Percentiles rank a stretch among this genome's conserved stretches.
phyloP scores from a whole-genome alignment of 2,329 filamentous ascomycete species.

The Diplodia intermedia region DNA sequence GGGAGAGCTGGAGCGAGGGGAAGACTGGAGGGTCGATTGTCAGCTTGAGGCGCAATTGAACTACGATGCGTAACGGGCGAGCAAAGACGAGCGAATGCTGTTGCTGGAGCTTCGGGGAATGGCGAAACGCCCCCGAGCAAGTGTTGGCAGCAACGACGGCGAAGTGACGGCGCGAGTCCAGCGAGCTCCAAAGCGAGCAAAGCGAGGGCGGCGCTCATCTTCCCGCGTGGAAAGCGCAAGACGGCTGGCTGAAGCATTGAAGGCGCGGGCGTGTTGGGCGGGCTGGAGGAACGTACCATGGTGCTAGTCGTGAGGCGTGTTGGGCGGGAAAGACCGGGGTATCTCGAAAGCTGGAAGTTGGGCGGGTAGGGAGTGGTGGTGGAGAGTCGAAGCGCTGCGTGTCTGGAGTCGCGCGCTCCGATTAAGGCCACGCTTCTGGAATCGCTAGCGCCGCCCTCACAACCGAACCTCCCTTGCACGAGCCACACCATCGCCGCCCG shows the following conservation, averaged over 20 bases:
- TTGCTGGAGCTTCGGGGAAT: too few species aligned
- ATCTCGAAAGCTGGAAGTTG: conserved; percentile 24
- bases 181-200: not conserved
- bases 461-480: conserved; percentile 8
- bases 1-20: conserved; percentile 48
- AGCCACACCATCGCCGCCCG: conserved; percentile 10
- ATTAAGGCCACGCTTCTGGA: conserved; percentile 32
- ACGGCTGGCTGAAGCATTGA: not conserved
- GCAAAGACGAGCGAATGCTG: not conserved
- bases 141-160: not conserved
- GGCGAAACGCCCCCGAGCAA: not conserved
- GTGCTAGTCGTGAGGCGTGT: conserved; percentile 14
- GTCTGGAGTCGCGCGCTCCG: conserved; percentile 21
- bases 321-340: conserved; percentile 12
- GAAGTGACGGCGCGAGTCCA: conserved; percentile 1
- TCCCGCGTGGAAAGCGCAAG: conserved; percentile 7
- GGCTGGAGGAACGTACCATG: conserved; percentile 12
- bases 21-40: conserved; percentile 39
- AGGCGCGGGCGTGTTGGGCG: not conserved
- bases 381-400: conserved; percentile 26
- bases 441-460: conserved; percentile 23
- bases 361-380: conserved; percentile 17
- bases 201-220: conserved; percentile 9
- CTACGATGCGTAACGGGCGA: not conserved
- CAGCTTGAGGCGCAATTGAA: not conserved